Evolutionary conservation across 352 stramenopile species (phyloP), one percentile per base, ranked within the genome.

Genomic region (Globisporangium abappressorium): DNA sequence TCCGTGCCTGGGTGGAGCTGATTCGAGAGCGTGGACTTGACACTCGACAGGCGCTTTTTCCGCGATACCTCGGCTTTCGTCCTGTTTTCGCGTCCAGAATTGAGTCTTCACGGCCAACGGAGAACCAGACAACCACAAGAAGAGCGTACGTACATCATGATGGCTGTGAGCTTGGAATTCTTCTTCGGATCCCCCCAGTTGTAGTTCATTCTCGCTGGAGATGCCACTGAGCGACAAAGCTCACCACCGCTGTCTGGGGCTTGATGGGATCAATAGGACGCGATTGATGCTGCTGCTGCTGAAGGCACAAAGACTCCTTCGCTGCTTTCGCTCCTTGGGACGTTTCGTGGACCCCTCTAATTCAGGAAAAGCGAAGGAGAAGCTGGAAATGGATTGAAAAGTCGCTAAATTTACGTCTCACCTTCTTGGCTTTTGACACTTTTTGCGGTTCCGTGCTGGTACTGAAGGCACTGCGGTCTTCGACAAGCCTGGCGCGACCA

Each of bases 101-200:
- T 34, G 24, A 57, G 51, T 5, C 24, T 3, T 38, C 12, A 20
- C 14, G 24, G 22, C 20, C 8, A 6, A 18, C 20, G 38, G 14
- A 14, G 3, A 56, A 6, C 9, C 2, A 33, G 22, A 20, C 18
- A 62, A 3, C 2, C 9, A 60, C 5, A 30, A 57, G 6, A 57
- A 55, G 24, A 57, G 20, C 38, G 5, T 24, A 80, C 80, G 36
- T 41, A 95, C 87, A 95, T 93, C 78, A 95, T 90, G 51, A 87
- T 80, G 1, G 78, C 79, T 41, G 78, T 80, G 4, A 93, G 66
- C 57, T 80, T 73, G 59, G 82, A 90, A 74, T 93, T 95, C 69
- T 93, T 92, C 74, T 84, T 87, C 34, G 85, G 87, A 51, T 93
- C 85, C 22, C 77, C 78, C 87, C 87, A 95, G 78, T 95, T 95